Evolutionary conservation across 2,329 filamentous ascomycete species (phyloP).

Genomic region (Pleochaeta shiraiana): DNA sequence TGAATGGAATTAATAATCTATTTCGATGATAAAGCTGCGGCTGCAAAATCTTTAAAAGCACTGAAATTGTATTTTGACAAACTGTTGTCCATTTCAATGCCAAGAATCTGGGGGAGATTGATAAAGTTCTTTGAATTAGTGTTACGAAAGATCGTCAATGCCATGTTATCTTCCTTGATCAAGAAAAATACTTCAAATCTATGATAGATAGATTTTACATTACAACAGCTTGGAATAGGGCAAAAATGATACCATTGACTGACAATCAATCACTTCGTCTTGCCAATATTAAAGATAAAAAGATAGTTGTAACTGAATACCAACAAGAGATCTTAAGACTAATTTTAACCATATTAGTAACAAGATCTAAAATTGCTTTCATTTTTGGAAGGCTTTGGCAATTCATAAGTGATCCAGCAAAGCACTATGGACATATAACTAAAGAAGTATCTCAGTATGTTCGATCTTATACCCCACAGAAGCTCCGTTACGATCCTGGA

Average conservation of each 20-base stretch:
- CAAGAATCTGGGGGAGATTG: background rate
- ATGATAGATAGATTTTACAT: background rate
- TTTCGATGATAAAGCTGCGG: background rate
- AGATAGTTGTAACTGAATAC: too few species aligned
- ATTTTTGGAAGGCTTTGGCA: background rate
- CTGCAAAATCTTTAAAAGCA: background rate
- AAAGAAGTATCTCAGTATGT: background rate
- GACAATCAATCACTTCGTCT: background rate
- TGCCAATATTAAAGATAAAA: background rate
- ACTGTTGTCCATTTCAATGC: background rate
- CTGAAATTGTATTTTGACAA: background rate
- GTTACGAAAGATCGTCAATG: background rate
- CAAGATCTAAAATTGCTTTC: background rate
- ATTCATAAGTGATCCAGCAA: background rate
- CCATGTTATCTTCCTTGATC: background rate
- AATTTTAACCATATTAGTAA: background rate
- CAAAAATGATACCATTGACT: background rate
- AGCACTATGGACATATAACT: background rate
- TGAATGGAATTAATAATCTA: background rate
- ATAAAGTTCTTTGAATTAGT: background rate
- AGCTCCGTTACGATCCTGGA: background rate
- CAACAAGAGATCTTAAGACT: too few species aligned
- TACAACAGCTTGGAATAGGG: background rate
- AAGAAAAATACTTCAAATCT: background rate
- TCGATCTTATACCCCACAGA: background rate